Conservation (phyloP, 768 basidiomycete species). For the Nevesoporus exiguus region DNA sequence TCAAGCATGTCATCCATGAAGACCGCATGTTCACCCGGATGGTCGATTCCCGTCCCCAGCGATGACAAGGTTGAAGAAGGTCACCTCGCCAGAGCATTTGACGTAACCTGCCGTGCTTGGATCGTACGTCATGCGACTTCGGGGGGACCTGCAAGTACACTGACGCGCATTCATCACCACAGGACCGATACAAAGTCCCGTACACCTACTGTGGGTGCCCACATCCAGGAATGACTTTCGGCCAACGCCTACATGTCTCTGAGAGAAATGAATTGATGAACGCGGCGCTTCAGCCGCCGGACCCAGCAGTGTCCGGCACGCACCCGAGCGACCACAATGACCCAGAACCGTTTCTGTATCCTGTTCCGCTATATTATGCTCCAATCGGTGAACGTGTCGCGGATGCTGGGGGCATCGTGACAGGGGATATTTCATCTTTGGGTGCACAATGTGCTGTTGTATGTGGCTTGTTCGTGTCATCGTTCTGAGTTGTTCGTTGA, state of each 20-base stretch:
- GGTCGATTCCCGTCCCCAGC: neutral
- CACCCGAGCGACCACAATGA: constrained; percentile 54
- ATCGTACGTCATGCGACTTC: constrained; percentile 26
- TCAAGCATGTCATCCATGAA: neutral
- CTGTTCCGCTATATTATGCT: neutral
- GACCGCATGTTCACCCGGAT: neutral
- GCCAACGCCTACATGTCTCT: constrained; percentile 35
- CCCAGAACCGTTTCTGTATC: neutral
- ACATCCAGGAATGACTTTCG: constrained; percentile 42
- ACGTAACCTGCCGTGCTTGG: constrained; percentile 50
- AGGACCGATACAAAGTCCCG: constrained; percentile 47
- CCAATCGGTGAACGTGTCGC: neutral
- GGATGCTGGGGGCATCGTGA: neutral
- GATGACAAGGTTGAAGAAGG: constrained; percentile 50
- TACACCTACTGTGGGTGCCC: constrained; percentile 63
- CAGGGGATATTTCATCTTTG: neutral
- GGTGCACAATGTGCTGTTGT: neutral
- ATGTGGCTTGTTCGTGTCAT: neutral
- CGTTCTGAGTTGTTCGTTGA: neutral
- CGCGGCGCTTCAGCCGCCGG: neutral
- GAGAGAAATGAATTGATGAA: neutral
- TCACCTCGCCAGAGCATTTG: constrained; percentile 43
- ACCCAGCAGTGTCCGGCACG: constrained; percentile 27
- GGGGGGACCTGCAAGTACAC: neutral
- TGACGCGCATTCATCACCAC: neutral